Conservation (phyloP, 371 early-diverging fungal species). For the Capniomyces stellatus region DNA sequence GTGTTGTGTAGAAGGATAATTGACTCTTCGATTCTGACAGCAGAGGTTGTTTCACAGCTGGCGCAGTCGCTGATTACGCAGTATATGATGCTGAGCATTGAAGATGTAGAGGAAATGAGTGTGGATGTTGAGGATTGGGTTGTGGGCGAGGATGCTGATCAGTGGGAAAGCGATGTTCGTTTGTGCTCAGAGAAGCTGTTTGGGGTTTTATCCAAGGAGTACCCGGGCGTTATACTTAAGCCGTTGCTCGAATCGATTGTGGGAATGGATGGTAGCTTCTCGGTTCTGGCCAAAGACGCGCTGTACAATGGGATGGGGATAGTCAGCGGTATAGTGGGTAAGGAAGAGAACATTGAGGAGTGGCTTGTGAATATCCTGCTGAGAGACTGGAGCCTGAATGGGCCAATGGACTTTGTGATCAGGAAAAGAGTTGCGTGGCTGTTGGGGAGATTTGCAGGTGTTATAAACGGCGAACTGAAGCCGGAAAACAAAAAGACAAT, state of each 20-base stretch:
- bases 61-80: constrained; percentile 50
- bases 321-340: constrained; percentile 66
- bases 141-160: constrained; percentile 58
- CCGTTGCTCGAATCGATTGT: constrained; percentile 7
- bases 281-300: constrained; percentile 54
- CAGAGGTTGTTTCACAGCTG: constrained; percentile 37
- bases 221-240: constrained; percentile 7
- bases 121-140: constrained; percentile 77
- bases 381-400: not conserved
- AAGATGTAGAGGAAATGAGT: constrained; percentile 62
- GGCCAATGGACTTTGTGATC: not conserved
- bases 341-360: constrained; percentile 57
- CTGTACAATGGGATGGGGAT: constrained; percentile 65
- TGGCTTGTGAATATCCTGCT: constrained; percentile 45
- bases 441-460: constrained; percentile 69
- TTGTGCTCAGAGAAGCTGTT: constrained; percentile 73
- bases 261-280: constrained; percentile 18
- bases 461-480: constrained; percentile 45
- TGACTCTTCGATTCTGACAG: constrained; percentile 36
- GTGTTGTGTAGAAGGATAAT: not conserved
- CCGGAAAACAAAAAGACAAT: constrained; percentile 47
- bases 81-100: constrained; percentile 47
- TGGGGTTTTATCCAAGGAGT: constrained; percentile 40
- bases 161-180: constrained; percentile 68
- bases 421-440: constrained; percentile 59